Base-by-base conservation (phyloP, 208 protist genomes). In the Willaertia magna region DNA sequence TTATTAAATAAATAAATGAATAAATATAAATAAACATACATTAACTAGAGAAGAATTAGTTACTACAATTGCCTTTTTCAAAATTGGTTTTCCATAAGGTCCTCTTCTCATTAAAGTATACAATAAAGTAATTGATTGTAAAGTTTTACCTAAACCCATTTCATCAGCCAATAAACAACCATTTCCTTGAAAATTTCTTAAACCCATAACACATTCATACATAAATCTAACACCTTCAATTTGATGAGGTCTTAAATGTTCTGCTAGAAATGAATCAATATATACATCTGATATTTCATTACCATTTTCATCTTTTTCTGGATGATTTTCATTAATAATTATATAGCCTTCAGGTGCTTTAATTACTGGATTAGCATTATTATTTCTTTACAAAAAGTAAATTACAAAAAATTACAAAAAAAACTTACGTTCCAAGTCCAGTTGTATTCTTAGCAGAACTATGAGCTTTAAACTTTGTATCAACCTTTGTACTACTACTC, bases 131-230 rank as follows among this genome's bases (percentile, higher is more conserved):
- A 93, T 87, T 30, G 92, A 47, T n/a, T 87, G 82, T 18, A 94
- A 87, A 26, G 92, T 93, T 86, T 94, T 94, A 18, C 92, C 92
- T 2, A 94, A 86, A 20, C 92, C 92, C 30, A 93, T 92, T 47
- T 93, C 90, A 79, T 93, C 92, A 44, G 87, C 89, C 43, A 94
- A 86, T 44, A 93, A 86, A 16, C 92, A 92, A 26, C 95, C 95
- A 87, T 95, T 91, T 0, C 85, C 82, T 43, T 1, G 30, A 67
- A 85, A 87, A 40, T 85, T 18, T 52, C 30, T 44, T 4, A 93
- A 89, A 2, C 93, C 95, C 30, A 91, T 95, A 59, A 96, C 94
- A 87, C 94, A 97, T 87, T 97, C 94, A 87, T 94, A 97, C 61
- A 97, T 88, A 87, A 97, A 97, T 86, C 94, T 90, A 14, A 97